Evolutionary conservation across 2,329 filamentous ascomycete species (phyloP).

Genomic region (Epichloe bromicola): DNA sequence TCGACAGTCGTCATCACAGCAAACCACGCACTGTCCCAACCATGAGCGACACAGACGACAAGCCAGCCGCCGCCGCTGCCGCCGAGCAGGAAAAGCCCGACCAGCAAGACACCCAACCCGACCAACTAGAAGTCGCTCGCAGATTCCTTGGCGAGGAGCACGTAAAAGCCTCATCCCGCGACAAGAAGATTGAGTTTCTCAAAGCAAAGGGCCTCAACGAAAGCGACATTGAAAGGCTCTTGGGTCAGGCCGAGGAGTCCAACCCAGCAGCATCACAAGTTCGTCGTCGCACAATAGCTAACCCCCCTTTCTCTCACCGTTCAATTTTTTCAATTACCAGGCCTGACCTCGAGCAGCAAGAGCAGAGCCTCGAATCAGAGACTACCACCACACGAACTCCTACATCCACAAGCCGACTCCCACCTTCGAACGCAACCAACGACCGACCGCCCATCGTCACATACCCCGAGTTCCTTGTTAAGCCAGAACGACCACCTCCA

Average conservation of each 20-base stretch:
- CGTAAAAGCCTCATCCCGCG: slow-evolving; percentile 54
- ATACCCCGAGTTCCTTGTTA: slow-evolving; percentile 56
- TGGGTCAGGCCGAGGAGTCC: slow-evolving; percentile 25
- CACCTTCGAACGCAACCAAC: slow-evolving; percentile 16
- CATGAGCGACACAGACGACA: slow-evolving; percentile 22
- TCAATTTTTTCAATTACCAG: not conserved
- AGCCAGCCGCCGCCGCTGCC: slow-evolving; percentile 9
- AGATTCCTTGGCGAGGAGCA: slow-evolving; percentile 64
- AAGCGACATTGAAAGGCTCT: slow-evolving; percentile 54
- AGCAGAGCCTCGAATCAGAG: not conserved
- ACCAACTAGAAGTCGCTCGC: slow-evolving; percentile 48
- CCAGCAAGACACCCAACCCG: slow-evolving; percentile 12
- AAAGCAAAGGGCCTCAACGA: slow-evolving; percentile 59
- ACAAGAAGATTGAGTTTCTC: slow-evolving; percentile 66
- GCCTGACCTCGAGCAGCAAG: not conserved
- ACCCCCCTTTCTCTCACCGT: not conserved
- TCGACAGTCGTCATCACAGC: not conserved
- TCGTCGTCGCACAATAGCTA: slow-evolving; percentile 7
- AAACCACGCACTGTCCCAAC: not conserved
- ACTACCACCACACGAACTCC: not conserved
- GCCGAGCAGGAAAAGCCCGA: slow-evolving; percentile 4
- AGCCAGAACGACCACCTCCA: slow-evolving; percentile 40
- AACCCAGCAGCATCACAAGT: slow-evolving; percentile 9
- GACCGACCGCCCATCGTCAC: slow-evolving; percentile 51
- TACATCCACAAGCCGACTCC: slow-evolving; percentile 7